Conservation (phyloP, 305 asterid genomes). For the Fraxinus velutina region DNA sequence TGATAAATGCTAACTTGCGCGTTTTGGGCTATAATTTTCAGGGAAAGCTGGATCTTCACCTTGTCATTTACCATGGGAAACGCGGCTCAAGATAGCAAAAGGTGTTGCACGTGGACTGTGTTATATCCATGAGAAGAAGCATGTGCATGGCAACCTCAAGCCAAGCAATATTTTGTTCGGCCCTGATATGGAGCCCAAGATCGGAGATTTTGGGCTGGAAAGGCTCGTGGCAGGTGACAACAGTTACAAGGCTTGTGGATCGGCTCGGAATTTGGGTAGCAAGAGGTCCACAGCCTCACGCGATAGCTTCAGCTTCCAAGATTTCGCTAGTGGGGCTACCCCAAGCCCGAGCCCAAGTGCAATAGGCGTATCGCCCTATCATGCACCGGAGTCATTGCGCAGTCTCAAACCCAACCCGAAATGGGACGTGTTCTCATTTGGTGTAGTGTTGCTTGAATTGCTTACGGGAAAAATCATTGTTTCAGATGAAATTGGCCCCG, state of each 20-base stretch:
- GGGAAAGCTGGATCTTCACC: conserved; percentile 91
- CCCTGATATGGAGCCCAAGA: conserved; percentile 78
- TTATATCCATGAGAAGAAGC: conserved; percentile 89
- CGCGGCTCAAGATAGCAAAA: conserved; percentile 76
- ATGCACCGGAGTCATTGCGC: conserved; percentile 87
- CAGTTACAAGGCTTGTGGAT: conserved; percentile 61
- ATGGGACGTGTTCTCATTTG: conserved; percentile 89
- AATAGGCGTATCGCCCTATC: conserved; percentile 71
- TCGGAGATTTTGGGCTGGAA: conserved; percentile 90
- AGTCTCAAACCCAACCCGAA: conserved; percentile 80
- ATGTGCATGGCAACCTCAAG: conserved; percentile 87
- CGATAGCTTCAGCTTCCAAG: conserved; percentile 56
- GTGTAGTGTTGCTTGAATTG: conserved; percentile 66
- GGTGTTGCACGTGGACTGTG: conserved; percentile 89
- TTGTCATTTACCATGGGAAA: conserved; percentile 74
- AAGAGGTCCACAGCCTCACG: conserved; percentile 80
- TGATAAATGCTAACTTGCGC: conserved; percentile 24
- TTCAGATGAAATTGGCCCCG: conserved; percentile 62
- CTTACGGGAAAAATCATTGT: conserved; percentile 63
- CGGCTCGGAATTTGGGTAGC: conserved; percentile 78
- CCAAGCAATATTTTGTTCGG: conserved; percentile 76
- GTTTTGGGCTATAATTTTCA: conserved; percentile 26
- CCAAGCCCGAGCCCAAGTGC: conserved; percentile 86
- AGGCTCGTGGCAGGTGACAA: conserved; percentile 63
- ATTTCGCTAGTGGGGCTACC: conserved; percentile 55